Conservation (phyloP, 768 basidiomycete species). For the Boletales sp. region DNA sequence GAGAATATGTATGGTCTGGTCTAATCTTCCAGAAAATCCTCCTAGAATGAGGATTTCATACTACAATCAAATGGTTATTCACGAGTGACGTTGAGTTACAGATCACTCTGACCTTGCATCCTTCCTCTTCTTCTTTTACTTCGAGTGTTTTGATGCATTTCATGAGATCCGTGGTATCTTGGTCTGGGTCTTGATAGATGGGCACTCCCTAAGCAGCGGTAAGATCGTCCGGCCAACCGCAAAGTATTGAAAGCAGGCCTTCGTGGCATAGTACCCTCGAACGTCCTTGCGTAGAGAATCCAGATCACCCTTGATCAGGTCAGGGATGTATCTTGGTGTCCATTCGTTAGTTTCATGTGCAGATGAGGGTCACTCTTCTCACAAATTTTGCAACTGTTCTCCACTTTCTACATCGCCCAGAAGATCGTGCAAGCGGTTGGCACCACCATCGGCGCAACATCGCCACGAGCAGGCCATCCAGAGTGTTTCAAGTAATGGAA, state of each 20-base stretch:
- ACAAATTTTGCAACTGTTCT: slow-evolving; percentile 13
- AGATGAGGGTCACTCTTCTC: background rate
- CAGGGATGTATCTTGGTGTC: slow-evolving; percentile 61
- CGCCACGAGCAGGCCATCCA: slow-evolving; percentile 53
- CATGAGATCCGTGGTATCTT: slow-evolving; percentile 92
- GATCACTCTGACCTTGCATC: slow-evolving; percentile 32
- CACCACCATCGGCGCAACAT: slow-evolving; percentile 85
- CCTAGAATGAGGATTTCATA: slow-evolving; percentile 79
- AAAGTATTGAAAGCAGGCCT: slow-evolving; percentile 38
- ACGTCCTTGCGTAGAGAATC: slow-evolving; percentile 85
- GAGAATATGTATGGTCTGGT: slow-evolving; percentile 90
- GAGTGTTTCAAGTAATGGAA: slow-evolving; percentile 54
- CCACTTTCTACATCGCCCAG: slow-evolving; percentile 12
- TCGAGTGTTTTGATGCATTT: slow-evolving; percentile 75
- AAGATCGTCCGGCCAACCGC: background rate
- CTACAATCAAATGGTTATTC: slow-evolving; percentile 28
- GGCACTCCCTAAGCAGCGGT: slow-evolving; percentile 53
- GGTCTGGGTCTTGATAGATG: slow-evolving; percentile 64
- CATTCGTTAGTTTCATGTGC: background rate
- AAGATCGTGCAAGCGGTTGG: slow-evolving; percentile 75
- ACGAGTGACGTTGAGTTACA: background rate
- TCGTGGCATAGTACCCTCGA: slow-evolving; percentile 55
- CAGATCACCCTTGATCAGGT: slow-evolving; percentile 90
- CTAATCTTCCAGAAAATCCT: slow-evolving; percentile 85
- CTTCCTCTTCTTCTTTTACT: slow-evolving; percentile 48